Conservation (phyloP, 2,329 filamentous ascomycete genomes). For the Fusarium sp. region DNA sequence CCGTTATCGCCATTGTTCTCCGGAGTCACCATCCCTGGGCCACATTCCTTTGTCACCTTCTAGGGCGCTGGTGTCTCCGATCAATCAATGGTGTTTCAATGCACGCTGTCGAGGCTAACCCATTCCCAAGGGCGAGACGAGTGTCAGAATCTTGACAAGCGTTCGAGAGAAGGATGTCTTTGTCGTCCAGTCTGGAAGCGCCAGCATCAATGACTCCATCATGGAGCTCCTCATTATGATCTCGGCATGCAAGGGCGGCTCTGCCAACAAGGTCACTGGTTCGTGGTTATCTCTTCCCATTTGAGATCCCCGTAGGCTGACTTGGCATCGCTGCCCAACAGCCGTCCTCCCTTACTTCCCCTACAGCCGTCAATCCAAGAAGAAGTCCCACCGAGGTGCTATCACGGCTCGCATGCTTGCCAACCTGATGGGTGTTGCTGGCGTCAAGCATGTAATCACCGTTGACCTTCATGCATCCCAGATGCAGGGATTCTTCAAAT, state of each 20-base stretch:
- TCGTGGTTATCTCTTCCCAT: conserved; percentile 47
- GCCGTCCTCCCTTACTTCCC: conserved; percentile 95
- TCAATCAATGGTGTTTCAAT: conserved; percentile 8
- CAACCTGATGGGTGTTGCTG: conserved; percentile 91
- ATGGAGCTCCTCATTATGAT: conserved; percentile 99
- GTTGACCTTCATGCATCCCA: conserved; percentile 97
- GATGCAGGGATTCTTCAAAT: conserved; percentile 99
- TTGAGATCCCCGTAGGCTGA: conserved; percentile 29
- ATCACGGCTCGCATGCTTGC: conserved; percentile 98
- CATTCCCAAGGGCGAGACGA: conserved; percentile 70
- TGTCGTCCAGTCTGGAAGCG: conserved; percentile 96
- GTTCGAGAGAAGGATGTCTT: conserved; percentile 99
- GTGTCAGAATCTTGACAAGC: conserved; percentile 75
- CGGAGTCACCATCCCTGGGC: conserved; percentile 13
- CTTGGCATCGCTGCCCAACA: conserved; percentile 49
- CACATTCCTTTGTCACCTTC: conserved; percentile 11
- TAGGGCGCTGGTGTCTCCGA: background rate
- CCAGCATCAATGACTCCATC: conserved; percentile 96
- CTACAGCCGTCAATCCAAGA: conserved; percentile 99
- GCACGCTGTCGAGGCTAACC: conserved; percentile 32
- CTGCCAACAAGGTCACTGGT: conserved; percentile 97
- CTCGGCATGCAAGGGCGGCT: conserved; percentile 96
- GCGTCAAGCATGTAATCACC: conserved; percentile 97
- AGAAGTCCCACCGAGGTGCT: conserved; percentile 95
- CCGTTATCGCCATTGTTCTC: conserved; percentile 19